Evolutionary conservation across 805 yeast species (phyloP).

Genomic region (Blastobotrys terrestris): DNA sequence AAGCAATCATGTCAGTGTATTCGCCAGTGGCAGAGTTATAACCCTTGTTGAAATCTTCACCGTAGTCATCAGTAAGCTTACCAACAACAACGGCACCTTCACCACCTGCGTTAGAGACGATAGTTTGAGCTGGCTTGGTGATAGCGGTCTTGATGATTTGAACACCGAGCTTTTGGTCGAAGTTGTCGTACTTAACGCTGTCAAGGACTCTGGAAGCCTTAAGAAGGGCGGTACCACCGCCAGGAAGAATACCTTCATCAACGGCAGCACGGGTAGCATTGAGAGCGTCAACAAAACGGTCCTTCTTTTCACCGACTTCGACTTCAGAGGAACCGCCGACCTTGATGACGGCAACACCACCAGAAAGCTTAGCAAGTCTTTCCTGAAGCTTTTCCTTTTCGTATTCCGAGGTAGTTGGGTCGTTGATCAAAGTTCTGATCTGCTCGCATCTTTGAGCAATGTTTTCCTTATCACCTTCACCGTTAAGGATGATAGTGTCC

Average conservation of each 20-base stretch:
- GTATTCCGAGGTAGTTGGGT: slow-evolving; percentile 70
- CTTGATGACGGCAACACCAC: slow-evolving; percentile 97
- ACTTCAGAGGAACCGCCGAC: slow-evolving; percentile 97
- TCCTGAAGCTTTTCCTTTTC: slow-evolving; percentile 96
- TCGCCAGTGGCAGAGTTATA: slow-evolving; percentile 90
- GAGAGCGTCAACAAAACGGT: slow-evolving; percentile 96
- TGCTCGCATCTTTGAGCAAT: slow-evolving; percentile 87
- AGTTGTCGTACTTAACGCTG: slow-evolving; percentile 69
- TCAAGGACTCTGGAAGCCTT: slow-evolving; percentile 81
- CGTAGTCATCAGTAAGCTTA: slow-evolving; percentile 54
- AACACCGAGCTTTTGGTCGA: slow-evolving; percentile 95
- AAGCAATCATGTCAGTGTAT: slow-evolving; percentile 90
- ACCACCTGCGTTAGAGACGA: slow-evolving; percentile 94
- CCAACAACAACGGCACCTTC: slow-evolving; percentile 97
- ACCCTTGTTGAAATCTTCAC: slow-evolving; percentile 78
- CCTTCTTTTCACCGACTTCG: slow-evolving; percentile 99
- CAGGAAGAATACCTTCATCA: slow-evolving; percentile 97
- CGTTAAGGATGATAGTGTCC: slow-evolving; percentile 90
- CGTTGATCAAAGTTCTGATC: slow-evolving; percentile 75
- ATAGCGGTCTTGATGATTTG: slow-evolving; percentile 89
- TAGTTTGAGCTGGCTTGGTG: slow-evolving; percentile 91
- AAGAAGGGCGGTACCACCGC: slow-evolving; percentile 97
- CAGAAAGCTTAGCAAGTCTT: slow-evolving; percentile 92
- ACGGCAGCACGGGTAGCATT: slow-evolving; percentile 99
- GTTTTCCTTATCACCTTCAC: slow-evolving; percentile 79